phyloP scores from a whole-genome alignment of 176 grass and related monocot species.

The Microstegium vimineum region DNA sequence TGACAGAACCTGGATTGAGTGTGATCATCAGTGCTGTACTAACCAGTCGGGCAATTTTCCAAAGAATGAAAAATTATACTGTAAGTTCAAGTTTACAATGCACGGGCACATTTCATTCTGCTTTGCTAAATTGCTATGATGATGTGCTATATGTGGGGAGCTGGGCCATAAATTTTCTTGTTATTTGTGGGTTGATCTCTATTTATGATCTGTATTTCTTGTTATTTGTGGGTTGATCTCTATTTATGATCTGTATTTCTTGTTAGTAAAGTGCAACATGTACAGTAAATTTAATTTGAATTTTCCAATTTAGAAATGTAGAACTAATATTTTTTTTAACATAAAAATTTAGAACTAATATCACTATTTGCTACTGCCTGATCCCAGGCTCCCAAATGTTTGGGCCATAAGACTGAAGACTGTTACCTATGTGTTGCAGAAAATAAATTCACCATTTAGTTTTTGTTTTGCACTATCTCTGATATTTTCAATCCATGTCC shows the following conservation, averaged over 20 bases:
- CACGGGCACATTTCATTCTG: background rate
- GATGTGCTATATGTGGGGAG: slow-evolving; percentile 13
- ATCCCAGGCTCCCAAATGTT: background rate
- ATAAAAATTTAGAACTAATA: background rate
- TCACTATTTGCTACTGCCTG: background rate
- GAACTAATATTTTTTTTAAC: background rate
- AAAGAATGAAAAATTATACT: slow-evolving; percentile 68
- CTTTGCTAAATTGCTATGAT: slow-evolving; percentile 17
- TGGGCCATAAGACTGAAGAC: background rate
- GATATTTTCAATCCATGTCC: background rate
- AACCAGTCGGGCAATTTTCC: slow-evolving; percentile 58
- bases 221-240: background rate
- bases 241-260: background rate
- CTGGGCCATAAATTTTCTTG: background rate
- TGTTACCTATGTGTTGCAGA: background rate
- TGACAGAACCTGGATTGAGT: slow-evolving; percentile 63
- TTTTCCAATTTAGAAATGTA: background rate
- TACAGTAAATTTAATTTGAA: background rate
- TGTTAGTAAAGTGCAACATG: background rate
- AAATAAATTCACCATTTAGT: background rate
- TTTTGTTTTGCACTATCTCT: background rate
- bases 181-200: background rate
- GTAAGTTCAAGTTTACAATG: slow-evolving; percentile 27
- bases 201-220: background rate
- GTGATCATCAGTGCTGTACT: slow-evolving; percentile 63